Base-by-base conservation (phyloP, 2,329 filamentous ascomycete species). In the Fonsecaea multimorphosa region DNA sequence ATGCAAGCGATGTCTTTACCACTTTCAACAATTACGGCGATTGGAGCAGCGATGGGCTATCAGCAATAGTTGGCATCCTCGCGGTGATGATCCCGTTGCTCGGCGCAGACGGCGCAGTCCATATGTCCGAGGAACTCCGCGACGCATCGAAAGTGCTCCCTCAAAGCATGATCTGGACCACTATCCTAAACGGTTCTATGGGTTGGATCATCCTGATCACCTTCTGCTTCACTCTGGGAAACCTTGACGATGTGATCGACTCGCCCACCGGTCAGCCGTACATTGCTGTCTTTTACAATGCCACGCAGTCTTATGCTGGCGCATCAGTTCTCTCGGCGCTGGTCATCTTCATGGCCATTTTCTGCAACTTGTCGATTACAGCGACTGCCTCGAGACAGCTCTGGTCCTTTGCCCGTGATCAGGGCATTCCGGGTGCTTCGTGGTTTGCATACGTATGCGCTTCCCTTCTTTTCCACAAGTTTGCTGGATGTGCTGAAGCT, bases 321-420 rank as follows among this genome's bases (percentile, higher is more conserved):
- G 73, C 77, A 9, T 74, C 69, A 27, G 72, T 74, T 9, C 74
- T 78, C 63, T 73, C 73, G 1, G 69, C 74, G 2, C 69, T 79
- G 19, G 66, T 79, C 36, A 74, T 78, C 53, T 59, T 78, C 58
- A 71, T 74, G 32, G 68, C 72, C 12, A 73, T 71, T 11, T 75
- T 71, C 62, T 73, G 72, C 67, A 70, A 73, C 64, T 73, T 79
- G 53, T 74, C 72, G 31, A 72, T 74, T 53, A 72, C 79, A 1
- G 78, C 78, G 1, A 78, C 78, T 0, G 74, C 78, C 6, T 77
- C 75, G 22, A 73, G 76, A 53, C 76, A 80, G 69, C 68, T 78
- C n/a, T 76, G 74, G 70, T 71, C 76, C 12, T 81, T 81, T 61
- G 79, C 80, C 2, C 75, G 79, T 49, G 80, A 81, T 66, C 72